phyloP scores from a whole-genome alignment of 306 rosid species.

The Vigna nakashimae region DNA sequence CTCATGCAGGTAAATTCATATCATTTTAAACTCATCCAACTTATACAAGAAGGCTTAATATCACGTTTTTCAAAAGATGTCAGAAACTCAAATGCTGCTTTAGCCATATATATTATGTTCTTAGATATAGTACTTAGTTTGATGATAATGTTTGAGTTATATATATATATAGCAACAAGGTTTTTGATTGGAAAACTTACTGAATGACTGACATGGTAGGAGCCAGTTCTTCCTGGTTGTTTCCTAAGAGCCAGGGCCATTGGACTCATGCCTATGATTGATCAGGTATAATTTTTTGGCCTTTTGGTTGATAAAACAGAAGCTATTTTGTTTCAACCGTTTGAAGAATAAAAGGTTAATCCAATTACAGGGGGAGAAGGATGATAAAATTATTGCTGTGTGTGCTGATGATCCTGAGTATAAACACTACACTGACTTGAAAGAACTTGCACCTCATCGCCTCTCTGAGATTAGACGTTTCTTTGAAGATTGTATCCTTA shows the following conservation, averaged over 20 bases:
- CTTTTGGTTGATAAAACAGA: constrained; percentile 1
- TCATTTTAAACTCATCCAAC: constrained; percentile 29
- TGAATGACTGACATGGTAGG: constrained; percentile 59
- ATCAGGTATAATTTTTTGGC: constrained; percentile 69
- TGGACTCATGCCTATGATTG: constrained; percentile 99
- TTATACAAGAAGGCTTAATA: not conserved
- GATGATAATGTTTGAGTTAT: constrained; percentile 23
- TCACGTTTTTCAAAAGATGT: not conserved
- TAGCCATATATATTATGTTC: not conserved
- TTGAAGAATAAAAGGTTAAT: constrained; percentile 17
- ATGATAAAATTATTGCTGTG: constrained; percentile 97
- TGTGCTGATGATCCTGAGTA: constrained; percentile 99
- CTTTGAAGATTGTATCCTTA: constrained; percentile 97
- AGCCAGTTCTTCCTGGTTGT: constrained; percentile 96
- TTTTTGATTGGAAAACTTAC: constrained; percentile 10
- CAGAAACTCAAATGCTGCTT: constrained; percentile 22
- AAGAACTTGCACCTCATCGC: constrained; percentile 94
- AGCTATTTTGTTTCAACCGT: not conserved
- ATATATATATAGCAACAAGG: constrained; percentile 11
- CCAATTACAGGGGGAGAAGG: constrained; percentile 82
- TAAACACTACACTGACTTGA: constrained; percentile 76
- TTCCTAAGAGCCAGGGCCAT: constrained; percentile 92
- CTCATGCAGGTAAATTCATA: constrained; percentile 84
- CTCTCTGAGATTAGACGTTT: constrained; percentile 90
- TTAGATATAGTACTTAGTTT: not conserved